Conservation (phyloP, 441 rosid genomes). For the Pelargonium citronellum region DNA sequence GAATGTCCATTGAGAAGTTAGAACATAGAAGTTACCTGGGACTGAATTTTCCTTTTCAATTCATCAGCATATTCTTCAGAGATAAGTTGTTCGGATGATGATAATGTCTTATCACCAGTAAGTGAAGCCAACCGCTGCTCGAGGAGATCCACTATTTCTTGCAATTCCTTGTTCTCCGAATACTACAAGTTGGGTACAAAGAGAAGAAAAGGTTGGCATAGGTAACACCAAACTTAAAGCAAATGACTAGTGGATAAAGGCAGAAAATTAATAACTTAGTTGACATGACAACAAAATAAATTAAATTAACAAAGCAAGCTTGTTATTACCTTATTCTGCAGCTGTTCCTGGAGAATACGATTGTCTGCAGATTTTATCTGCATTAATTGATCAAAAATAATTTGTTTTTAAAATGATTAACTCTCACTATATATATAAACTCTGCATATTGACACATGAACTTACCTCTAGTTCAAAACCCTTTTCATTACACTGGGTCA, state of each 20-base stretch:
- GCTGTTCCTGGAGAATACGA: constrained; percentile 88
- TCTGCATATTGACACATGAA: constrained; percentile 10
- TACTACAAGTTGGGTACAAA: constrained; percentile 40
- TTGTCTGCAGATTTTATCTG: constrained; percentile 95
- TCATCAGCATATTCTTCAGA: constrained; percentile 54
- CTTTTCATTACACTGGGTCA: constrained; percentile 88
- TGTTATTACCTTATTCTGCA: constrained; percentile 64
- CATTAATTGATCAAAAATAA: constrained; percentile 26
- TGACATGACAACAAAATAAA: constrained; percentile 6
- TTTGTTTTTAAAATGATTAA: constrained; percentile 9
- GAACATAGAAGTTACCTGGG: constrained; percentile 48
- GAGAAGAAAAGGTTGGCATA: constrained; percentile 1
- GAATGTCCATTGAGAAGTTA: constrained; percentile 8
- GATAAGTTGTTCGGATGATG: constrained; percentile 33
- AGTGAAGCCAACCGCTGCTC: constrained; percentile 58
- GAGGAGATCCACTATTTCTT: constrained; percentile 54
- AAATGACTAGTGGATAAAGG: constrained; percentile 5
- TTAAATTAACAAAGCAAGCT: not conserved
- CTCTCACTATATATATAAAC: constrained; percentile 3
- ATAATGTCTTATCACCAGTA: constrained; percentile 35
- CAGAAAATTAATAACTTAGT: not conserved
- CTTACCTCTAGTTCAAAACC: constrained; percentile 92
- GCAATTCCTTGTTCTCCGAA: constrained; percentile 73
- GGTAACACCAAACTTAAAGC: constrained; percentile 10
- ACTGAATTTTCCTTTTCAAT: constrained; percentile 64